phyloP scores from a whole-genome alignment of 2,329 filamentous ascomycete species.

The Hypoxylon sp. region DNA sequence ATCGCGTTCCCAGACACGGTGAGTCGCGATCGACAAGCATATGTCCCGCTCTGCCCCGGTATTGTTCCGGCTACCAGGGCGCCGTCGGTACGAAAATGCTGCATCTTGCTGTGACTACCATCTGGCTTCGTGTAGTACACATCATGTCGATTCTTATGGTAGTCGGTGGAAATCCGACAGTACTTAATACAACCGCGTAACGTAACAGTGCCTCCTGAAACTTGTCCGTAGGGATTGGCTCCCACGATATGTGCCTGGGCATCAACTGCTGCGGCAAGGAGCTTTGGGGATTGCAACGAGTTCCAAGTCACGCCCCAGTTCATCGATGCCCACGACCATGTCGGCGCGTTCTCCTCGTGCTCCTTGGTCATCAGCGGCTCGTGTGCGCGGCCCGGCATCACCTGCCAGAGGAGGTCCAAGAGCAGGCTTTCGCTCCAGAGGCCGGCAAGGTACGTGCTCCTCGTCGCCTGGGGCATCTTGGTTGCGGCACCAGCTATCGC shows the following conservation, averaged over 20 bases:
- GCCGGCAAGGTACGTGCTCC: slow-evolving; percentile 29
- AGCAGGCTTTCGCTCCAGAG: slow-evolving; percentile 36
- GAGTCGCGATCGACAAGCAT: slow-evolving; percentile 22
- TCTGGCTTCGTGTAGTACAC: slow-evolving; percentile 27
- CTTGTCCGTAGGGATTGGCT: slow-evolving; percentile 33
- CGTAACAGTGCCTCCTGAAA: slow-evolving; percentile 27
- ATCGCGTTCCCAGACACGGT: slow-evolving; percentile 26
- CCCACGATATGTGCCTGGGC: slow-evolving; percentile 24
- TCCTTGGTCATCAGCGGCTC: slow-evolving; percentile 27
- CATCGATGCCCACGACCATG: slow-evolving; percentile 33
- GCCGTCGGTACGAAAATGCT: slow-evolving; percentile 34
- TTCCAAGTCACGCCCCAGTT: slow-evolving; percentile 31
- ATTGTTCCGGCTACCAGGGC: slow-evolving; percentile 23
- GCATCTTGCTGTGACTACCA: slow-evolving; percentile 19
- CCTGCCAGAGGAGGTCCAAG: slow-evolving; percentile 32
- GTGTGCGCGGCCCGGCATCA: slow-evolving; percentile 33
- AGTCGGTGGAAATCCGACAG: slow-evolving; percentile 26
- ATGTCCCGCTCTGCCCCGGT: slow-evolving; percentile 10
- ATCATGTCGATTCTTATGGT: slow-evolving; percentile 31
- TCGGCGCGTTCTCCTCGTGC: slow-evolving; percentile 29
- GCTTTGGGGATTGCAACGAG: slow-evolving; percentile 10
- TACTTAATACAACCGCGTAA: slow-evolving; percentile 31
- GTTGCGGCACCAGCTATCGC: slow-evolving; percentile 34
- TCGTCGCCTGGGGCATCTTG: slow-evolving; percentile 29
- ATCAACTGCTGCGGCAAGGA: slow-evolving; percentile 18